Conservation (phyloP, 495 filamentous ascomycete genomes). For the Pyrenula aspistea region DNA sequence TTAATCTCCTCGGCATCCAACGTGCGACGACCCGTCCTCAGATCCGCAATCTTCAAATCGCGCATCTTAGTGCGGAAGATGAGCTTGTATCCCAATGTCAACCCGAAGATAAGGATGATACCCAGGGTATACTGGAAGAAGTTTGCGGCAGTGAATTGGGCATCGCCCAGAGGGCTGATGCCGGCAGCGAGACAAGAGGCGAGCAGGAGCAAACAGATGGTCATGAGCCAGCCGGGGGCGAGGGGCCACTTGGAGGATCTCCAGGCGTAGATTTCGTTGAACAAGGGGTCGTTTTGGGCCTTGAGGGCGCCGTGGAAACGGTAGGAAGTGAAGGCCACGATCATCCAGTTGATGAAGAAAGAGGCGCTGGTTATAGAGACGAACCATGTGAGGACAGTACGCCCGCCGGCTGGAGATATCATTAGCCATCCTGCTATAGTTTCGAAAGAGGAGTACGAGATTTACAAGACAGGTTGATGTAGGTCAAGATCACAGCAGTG, state of each 20-base stretch:
- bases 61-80: slow-evolving; percentile 10
- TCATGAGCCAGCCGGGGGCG: slow-evolving; percentile 13
- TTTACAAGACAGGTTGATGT: no score
- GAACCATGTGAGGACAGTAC: slow-evolving; percentile 15
- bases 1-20: no score
- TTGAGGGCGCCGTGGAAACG: slow-evolving; percentile 17
- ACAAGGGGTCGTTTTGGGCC: slow-evolving; percentile 18
- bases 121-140: slow-evolving; percentile 23
- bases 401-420: slow-evolving; percentile 12
- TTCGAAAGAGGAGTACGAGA: slow-evolving; percentile 11
- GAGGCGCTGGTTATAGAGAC: slow-evolving; percentile 15
- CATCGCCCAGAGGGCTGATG: background rate
- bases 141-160: slow-evolving; percentile 6
- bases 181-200: slow-evolving; percentile 9
- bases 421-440: no score
- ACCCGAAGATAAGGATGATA: slow-evolving; percentile 10
- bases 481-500: no score
- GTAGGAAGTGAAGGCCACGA: slow-evolving; percentile 16
- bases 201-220: slow-evolving; percentile 8
- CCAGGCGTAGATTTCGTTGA: slow-evolving; percentile 15
- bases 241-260: slow-evolving; percentile 18
- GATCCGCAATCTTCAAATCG: slow-evolving; percentile 10
- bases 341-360: slow-evolving; percentile 21
- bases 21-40: slow-evolving; percentile 9
- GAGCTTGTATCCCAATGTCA: slow-evolving; percentile 14